phyloP scores from a whole-genome alignment of 257 asterid species.

The Euphrasia confusa region DNA sequence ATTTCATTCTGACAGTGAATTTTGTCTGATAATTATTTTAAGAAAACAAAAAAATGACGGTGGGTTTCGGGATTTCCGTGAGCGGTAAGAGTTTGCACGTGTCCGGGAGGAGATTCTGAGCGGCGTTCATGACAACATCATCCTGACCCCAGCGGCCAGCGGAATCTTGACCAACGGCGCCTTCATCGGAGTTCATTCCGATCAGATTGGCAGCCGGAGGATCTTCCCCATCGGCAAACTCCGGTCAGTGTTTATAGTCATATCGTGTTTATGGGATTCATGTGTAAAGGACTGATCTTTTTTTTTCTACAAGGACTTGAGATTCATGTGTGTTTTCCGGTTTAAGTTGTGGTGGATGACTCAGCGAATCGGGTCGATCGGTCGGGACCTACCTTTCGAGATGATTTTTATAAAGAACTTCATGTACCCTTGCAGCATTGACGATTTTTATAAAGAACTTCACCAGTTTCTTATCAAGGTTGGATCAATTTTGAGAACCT shows the following conservation, averaged over 20 bases:
- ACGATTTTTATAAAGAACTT: constrained; percentile 82
- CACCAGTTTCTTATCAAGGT: constrained; percentile 73
- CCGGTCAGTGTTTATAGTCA: constrained; percentile 32
- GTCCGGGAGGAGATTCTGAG: constrained; percentile 53
- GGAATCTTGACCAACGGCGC: constrained; percentile 59
- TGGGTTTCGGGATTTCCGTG: constrained; percentile 50
- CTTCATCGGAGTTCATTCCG: constrained; percentile 72
- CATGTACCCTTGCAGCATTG: constrained; percentile 44
- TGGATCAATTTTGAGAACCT: constrained; percentile 60
- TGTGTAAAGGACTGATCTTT: neutral
- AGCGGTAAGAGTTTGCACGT: constrained; percentile 61
- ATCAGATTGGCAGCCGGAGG: constrained; percentile 59
- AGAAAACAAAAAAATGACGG: constrained; percentile 30
- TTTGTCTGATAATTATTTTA: too few species aligned
- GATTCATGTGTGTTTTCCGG: constrained; percentile 89
- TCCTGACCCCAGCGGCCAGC: constrained; percentile 64
- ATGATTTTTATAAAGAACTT: too few species aligned
- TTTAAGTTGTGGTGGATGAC: constrained; percentile 99
- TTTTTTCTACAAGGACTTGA: constrained; percentile 66
- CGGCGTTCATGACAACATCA: constrained; percentile 51
- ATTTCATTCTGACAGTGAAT: constrained; percentile 14
- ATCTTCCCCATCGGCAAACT: constrained; percentile 82
- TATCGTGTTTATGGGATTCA: too few species aligned
- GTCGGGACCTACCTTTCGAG: constrained; percentile 80
- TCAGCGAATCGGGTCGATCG: constrained; percentile 79